Evolutionary conservation across 257 asterid genomes (phyloP).

Genomic region (Nyctanthes arbortristis): DNA sequence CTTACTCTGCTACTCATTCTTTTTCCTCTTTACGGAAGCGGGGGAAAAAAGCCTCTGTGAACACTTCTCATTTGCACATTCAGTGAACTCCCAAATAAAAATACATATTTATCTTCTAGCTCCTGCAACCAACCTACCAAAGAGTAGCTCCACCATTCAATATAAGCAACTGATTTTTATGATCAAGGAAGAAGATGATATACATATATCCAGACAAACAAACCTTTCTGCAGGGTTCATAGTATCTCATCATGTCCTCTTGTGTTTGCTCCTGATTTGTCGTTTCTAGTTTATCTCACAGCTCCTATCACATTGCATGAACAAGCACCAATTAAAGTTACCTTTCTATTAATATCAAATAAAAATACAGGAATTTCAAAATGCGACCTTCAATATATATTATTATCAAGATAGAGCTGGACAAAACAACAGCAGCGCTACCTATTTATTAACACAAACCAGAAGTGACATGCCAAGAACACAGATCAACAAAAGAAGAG

Average conservation of each 20-base stretch:
- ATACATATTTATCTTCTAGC: background rate
- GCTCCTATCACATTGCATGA: slow-evolving; percentile 49
- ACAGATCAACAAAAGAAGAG: background rate
- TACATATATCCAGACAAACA: background rate
- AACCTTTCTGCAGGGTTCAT: slow-evolving; percentile 27
- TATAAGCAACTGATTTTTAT: background rate
- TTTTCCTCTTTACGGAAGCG: slow-evolving; percentile 15
- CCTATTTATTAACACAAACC: slow-evolving; percentile 52
- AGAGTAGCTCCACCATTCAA: background rate
- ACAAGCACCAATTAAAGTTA: background rate
- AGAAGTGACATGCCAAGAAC: slow-evolving; percentile 19
- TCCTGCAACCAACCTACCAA: background rate
- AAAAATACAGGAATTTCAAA: background rate
- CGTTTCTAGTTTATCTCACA: slow-evolving; percentile 63
- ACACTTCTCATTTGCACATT: background rate
- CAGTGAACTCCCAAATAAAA: slow-evolving; percentile 3
- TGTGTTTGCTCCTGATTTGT: slow-evolving; percentile 57
- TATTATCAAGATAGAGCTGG: slow-evolving; percentile 77
- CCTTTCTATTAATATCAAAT: background rate
- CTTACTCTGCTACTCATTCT: slow-evolving; percentile 20
- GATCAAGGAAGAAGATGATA: background rate
- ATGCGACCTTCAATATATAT: slow-evolving; percentile 70
- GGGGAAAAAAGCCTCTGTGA: too few species aligned
- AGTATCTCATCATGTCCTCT: slow-evolving; percentile 83
- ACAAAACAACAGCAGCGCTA: slow-evolving; percentile 70